phyloP scores from a whole-genome alignment of 352 stramenopile species.

The Blastocystis sp. region DNA sequence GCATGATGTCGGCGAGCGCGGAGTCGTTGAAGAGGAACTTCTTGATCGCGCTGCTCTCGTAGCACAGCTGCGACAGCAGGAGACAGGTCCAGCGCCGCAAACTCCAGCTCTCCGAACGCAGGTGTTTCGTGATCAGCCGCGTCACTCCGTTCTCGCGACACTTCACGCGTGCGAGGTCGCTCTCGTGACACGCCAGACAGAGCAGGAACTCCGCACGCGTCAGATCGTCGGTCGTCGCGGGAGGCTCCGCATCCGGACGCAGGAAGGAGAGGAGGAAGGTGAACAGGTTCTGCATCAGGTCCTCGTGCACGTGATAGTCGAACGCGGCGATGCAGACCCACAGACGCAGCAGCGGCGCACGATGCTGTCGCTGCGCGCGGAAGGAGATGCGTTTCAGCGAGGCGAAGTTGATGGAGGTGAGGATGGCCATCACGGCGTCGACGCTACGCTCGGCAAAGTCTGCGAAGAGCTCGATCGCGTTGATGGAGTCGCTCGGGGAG shows the following conservation, averaged over 20 bases:
- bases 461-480: not conserved
- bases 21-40: not conserved
- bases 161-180: not conserved
- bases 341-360: not conserved
- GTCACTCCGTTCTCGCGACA: not conserved
- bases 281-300: constrained; percentile 35
- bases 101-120: not conserved
- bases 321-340: constrained; percentile 7
- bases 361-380: not conserved
- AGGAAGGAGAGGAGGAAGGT: constrained; percentile 34
- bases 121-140: constrained; percentile 30
- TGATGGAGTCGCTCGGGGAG: not conserved
- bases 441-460: constrained; percentile 8
- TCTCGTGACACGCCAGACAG: not conserved
- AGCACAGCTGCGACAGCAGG: constrained; percentile 22
- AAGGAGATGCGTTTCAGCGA: constrained; percentile 43
- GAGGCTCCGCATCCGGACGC: not conserved
- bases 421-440: not conserved
- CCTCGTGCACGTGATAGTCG: constrained; percentile 30
- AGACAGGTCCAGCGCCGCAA: constrained; percentile 19
- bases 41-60: constrained; percentile 32
- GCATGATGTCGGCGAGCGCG: not conserved
- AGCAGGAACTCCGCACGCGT: constrained; percentile 6
- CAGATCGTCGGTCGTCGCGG: not conserved
- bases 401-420: constrained; percentile 32